phyloP scores from a whole-genome alignment of 176 grass and related monocot genomes.

The Triticum turgidum region DNA sequence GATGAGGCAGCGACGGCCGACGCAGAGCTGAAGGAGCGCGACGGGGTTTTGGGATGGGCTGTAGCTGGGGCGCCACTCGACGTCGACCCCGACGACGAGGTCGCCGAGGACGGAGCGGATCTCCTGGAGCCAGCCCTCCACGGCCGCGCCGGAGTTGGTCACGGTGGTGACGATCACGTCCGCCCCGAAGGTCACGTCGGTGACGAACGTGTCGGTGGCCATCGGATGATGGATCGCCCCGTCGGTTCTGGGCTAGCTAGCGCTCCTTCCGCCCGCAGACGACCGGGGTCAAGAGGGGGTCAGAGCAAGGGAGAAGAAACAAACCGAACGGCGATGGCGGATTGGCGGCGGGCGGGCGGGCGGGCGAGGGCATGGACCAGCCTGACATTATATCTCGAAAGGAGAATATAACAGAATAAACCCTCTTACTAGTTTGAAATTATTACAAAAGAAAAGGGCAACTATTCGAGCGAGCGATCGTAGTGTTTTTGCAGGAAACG shows the following conservation, averaged over 20 bases:
- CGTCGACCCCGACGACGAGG: constrained; percentile 56
- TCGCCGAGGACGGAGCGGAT: constrained; percentile 9
- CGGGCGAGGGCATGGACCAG: neutral
- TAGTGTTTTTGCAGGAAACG: no score
- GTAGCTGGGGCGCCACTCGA: constrained; percentile 64
- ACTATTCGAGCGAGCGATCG: neutral
- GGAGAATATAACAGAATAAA: neutral
- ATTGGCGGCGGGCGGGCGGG: neutral
- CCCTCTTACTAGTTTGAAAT: neutral
- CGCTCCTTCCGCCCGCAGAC: neutral
- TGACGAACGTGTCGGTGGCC: neutral
- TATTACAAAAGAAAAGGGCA: neutral
- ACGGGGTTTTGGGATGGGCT: constrained; percentile 26
- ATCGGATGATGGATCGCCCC: no score
- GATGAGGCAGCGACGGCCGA: constrained; percentile 62
- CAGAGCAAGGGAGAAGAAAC: neutral
- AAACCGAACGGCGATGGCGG: neutral
- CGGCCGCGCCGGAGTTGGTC: constrained; percentile 28
- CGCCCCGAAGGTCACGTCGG: constrained; percentile 12
- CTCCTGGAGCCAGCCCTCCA: constrained; percentile 41
- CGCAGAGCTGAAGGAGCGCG: constrained; percentile 64
- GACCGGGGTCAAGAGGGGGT: neutral
- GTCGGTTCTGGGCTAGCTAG: neutral
- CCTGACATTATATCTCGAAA: neutral
- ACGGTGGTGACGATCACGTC: constrained; percentile 37